Evolutionary conservation across 305 asterid genomes (phyloP), one percentile per base, ranked within the genome.

Genomic region (Solanum hybrid): DNA sequence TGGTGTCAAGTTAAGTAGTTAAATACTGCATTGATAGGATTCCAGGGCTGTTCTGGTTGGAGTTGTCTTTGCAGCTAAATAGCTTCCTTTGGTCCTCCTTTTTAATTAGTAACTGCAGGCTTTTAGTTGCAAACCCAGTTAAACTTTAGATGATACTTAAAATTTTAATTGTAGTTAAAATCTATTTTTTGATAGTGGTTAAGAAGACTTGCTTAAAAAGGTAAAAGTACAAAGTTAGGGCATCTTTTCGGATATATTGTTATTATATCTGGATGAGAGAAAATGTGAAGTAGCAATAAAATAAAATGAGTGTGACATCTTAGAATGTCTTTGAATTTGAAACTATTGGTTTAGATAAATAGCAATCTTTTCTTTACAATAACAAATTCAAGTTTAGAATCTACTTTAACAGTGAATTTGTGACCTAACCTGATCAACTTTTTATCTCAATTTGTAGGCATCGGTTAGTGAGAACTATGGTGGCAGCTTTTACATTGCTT

Each of bases 391-490:
- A 33, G 72, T 76, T 17, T 77, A 51, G 77, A 78, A n/a, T 78
- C 73, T 88, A 36, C 45, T 78, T 32, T 80, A 51, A 89, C 79
- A 79, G 57, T 89, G 88, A 84, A 31, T 20, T 84, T 24, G 3
- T 84, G 88, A 45, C 29, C 76, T 85, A 57, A 17, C 88, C 77
- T 85, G 32, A 85, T 32, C 32, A 85, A 85, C 39, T 57, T 57
- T 31, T 85, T 85, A 57, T 57, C 88, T 85, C 45, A 31, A 85
- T 57, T 89, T 37, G 45, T 79, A 89, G 90, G 90, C 90, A 57
- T 79, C 36, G 17, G 90, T 89, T 57, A 79, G 79, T 22, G 90
- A 89, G 79, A 89, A 51, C 79, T 89, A 89, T 79, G 90, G 90
- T 68, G 90, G 90, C 45, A 79, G 79, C 36, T 82, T 89, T 32